Conservation (phyloP, 1,284 basidiomycete species). For the Austropuccinia psidii region DNA sequence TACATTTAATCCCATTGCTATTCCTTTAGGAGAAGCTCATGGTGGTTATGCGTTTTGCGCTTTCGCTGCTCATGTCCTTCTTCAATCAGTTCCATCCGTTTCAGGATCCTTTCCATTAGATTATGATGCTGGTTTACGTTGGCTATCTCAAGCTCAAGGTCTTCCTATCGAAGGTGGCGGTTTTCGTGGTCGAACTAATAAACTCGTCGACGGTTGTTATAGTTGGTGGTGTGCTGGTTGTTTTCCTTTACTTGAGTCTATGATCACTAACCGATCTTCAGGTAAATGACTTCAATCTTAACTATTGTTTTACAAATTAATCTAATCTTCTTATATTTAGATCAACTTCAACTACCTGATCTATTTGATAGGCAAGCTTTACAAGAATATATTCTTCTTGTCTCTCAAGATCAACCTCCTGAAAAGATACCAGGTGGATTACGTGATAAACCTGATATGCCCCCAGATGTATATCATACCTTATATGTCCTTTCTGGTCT, state of each 20-base stretch:
- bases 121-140: conserved; percentile 4
- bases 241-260: conserved; percentile 66
- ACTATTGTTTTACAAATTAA: background rate
- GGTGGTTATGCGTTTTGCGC: conserved; percentile 96
- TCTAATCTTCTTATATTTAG: background rate
- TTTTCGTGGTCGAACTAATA: conserved; percentile 89
- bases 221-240: conserved; percentile 96
- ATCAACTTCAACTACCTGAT: background rate
- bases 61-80: conserved; percentile 69
- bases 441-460: conserved; percentile 23
- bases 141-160: conserved; percentile 60
- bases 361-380: conserved; percentile 45
- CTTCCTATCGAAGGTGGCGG: conserved; percentile 75
- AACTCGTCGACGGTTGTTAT: conserved; percentile 97
- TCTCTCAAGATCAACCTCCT: conserved; percentile 41
- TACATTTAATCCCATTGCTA: conserved; percentile 50
- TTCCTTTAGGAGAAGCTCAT: conserved; percentile 80
- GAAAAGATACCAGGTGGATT: conserved; percentile 22
- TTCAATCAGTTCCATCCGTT: conserved; percentile 16
- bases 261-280: conserved; percentile 51
- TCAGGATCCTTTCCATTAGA: conserved; percentile 20
- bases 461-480: conserved; percentile 83
- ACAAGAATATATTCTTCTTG: conserved; percentile 46
- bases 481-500: conserved; percentile 80
- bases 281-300: background rate